These are phyloP conservation scores for Fomitopsis pulvina DNA, from an alignment of 768 basidiomycete genomes.

Conservation along the genomic window DNA sequence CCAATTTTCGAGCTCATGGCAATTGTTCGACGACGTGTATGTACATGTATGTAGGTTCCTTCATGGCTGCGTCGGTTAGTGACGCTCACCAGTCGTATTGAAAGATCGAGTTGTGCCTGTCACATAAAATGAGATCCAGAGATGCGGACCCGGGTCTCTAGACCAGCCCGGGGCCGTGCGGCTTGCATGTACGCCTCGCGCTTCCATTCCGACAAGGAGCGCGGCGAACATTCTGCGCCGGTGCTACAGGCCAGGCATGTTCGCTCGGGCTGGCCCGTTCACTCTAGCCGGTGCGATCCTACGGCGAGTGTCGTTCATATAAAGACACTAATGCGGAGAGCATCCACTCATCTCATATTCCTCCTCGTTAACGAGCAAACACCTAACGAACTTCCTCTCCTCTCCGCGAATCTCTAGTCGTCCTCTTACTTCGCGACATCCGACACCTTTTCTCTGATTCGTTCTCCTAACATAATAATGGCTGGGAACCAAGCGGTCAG, in stretches of 20 bases:
- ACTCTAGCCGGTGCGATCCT: neutral
- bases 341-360: neutral
- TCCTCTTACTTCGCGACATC: no score
- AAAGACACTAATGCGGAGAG: neutral
- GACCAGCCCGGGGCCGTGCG: neutral
- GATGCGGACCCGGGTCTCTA: neutral
- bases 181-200: neutral
- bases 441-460: no score
- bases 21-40: no score
- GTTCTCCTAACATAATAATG: no score
- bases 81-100: no score
- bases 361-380: neutral
- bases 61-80: no score
- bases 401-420: no score
- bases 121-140: no score
- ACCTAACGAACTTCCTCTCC: neutral
- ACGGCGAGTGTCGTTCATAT: neutral
- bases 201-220: neutral
- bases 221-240: neutral
- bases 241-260: neutral
- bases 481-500: slow-evolving; percentile 22
- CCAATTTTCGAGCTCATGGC: no score
- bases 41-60: no score
- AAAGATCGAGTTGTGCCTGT: no score
- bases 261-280: neutral